phyloP scores from a whole-genome alignment of 257 asterid species.

The Solanum medicagineum region DNA sequence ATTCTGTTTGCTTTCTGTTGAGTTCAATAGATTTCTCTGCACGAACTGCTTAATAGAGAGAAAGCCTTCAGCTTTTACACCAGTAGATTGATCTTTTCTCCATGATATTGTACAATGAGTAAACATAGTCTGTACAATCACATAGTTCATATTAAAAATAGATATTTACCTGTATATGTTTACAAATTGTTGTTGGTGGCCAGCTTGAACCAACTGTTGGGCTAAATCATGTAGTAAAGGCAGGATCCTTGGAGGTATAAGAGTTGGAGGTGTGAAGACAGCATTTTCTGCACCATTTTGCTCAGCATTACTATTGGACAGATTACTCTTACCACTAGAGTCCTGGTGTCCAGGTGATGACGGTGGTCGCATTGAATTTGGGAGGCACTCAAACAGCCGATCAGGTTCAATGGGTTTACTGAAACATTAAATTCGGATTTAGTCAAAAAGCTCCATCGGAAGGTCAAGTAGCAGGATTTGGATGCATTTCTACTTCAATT shows the following conservation, averaged over 20 bases:
- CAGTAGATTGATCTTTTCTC: background rate
- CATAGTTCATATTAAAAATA: background rate
- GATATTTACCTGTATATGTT: slow-evolving; percentile 61
- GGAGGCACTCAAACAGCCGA: slow-evolving; percentile 95
- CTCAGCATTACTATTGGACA: slow-evolving; percentile 57
- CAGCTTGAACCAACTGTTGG: slow-evolving; percentile 89
- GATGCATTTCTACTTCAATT: background rate
- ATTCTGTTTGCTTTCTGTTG: background rate
- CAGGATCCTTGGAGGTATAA: slow-evolving; percentile 86
- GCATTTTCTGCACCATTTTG: slow-evolving; percentile 46
- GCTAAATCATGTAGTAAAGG: slow-evolving; percentile 96
- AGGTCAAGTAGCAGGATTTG: background rate
- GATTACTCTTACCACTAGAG: slow-evolving; percentile 48
- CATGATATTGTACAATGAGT: background rate
- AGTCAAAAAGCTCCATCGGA: background rate
- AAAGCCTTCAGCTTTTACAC: background rate
- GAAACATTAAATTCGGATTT: slow-evolving; percentile 12
- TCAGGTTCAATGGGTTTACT: slow-evolving; percentile 98
- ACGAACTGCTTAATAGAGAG: background rate
- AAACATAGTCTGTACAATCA: background rate
- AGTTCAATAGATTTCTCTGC: background rate
- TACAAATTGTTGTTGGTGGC: slow-evolving; percentile 68
- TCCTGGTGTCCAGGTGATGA: slow-evolving; percentile 64
- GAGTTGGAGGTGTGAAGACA: slow-evolving; percentile 72
- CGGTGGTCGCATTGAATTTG: slow-evolving; percentile 89